Evolutionary conservation across 306 rosid genomes (phyloP), one percentile per base, ranked within the genome.

Genomic region (Bauhinia variegata): DNA sequence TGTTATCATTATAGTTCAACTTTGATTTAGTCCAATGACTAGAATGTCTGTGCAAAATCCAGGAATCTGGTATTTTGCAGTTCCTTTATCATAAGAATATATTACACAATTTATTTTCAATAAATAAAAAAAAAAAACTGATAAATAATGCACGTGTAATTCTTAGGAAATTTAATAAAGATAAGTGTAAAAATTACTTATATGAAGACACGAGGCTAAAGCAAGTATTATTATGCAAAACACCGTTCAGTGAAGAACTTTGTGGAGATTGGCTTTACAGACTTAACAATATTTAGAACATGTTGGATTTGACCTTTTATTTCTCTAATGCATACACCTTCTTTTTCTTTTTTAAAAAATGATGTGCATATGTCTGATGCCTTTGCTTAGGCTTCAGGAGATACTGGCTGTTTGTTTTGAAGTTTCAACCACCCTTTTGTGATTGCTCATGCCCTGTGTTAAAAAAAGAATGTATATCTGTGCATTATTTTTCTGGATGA

Each of bases 401-500:
- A 63, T 68, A 47, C 36, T 48, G 50, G 42, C 38, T n/a, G n/a
- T n/a, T n/a, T n/a, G n/a, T n/a, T n/a, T n/a, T n/a, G n/a, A 7
- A 16, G 43, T 23, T 23, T 2, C 28, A 23, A 23, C 28, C 28
- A 23, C 28, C 28, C 28, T 23, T 23, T 23, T 23, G 1, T 61
- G 54, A 23, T 43, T 36, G 42, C 12, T 19, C 38, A 46, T 8
- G 19, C 4, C 34, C 8, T 47, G 32, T 11, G 38, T 9, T 11
- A 63, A 44, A 16, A 0, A 44, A 46, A 55, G 13, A 32, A 54
- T 38, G 19, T 60, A 46, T 41, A 9, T 47, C 0, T 23, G 58
- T 19, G 44, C 13, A 63, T 28, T 36, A 67, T 46, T 52, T 61
- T 65, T 39, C 23, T 47, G 42, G 65, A 49, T 49, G 42, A 52